Evolutionary conservation across 108 stramenopile genomes (phyloP), one percentile per base, ranked within the genome.

Genomic region (Parietichytrium sp.): DNA sequence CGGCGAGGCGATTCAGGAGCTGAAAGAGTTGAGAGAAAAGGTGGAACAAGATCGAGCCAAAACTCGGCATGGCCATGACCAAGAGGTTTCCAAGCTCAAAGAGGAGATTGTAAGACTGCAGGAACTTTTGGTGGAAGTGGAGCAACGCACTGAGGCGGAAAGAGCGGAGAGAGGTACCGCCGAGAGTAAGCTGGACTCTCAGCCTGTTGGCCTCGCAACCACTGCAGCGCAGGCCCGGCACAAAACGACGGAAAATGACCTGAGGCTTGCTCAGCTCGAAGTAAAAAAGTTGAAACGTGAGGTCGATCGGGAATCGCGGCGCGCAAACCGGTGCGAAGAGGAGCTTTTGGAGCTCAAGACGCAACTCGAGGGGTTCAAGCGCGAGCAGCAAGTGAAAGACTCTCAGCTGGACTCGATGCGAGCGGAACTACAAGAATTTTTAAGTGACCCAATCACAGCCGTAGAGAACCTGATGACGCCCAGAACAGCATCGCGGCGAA

Each of bases 381-480:
- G 61, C 10, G 61, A 72, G 33, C 61, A 72, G 45, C 61, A 42
- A 6, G 61, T 72, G 1, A 72, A 72, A 20, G 61, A 72, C 42
- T 33, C 61, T 23, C 61, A 72, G 42, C 61, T 72, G 18, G 61
- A 72, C 61, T 16, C 61, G 16, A 25, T 72, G 29, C 61, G 61
- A n/a, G 42, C 20, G 12, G 61, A 72, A 33, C 33, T 72, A 12
- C 61, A 72, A 20, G 61, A 72, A 8, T 20, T 72, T 31, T 72
- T 72, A n/a, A n/a, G n/a, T n/a, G n/a, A n/a, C n/a, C n/a, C n/a
- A n/a, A n/a, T n/a, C n/a, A n/a, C n/a, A n/a, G n/a, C n/a, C n/a
- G n/a, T n/a, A n/a, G n/a, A n/a, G n/a, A n/a, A n/a, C n/a, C n/a
- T n/a, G n/a, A n/a, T n/a, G n/a, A n/a, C n/a, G n/a, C n/a, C n/a